Evolutionary conservation across 2,329 filamentous ascomycete genomes (phyloP), one percentile per base, ranked within the genome.

Genomic region (Ophiocordyceps camponoti-saundersi): DNA sequence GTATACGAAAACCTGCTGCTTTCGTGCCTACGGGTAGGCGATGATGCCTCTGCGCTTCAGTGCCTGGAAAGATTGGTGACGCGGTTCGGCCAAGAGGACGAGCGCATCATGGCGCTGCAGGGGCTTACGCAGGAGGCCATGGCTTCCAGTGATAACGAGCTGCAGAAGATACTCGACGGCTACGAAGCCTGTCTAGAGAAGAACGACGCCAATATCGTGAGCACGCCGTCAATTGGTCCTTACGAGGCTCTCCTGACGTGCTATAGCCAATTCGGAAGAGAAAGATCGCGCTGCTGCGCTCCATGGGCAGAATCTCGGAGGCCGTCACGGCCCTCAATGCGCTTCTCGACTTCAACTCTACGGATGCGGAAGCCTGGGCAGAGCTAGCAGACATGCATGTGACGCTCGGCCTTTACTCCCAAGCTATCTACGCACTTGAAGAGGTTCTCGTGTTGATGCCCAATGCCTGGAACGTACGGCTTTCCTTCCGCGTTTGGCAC

Each of bases 361-460:
- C 85, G 2, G 92, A 98, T 66, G 80, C 82, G 6, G 92, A 98
- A 67, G 81, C 85, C 11, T 98, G 92, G 92, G 78, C 86, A 46
- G 92, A 98, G 66, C 71, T 96, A 54, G 79, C 85, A 46, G 87
- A 95, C 59, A 66, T 95, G 50, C 96, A 98, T 64, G 72, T 88
- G 29, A 72, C 73, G 20, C 83, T 90, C 59, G 86, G 83, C 1
- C 65, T 90, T 55, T 87, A 84, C 58, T 67, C 80, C 15, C 90
- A 96, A 62, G 85, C 88, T 39, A 79, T 95, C 45, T 95, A 83
- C 62, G 82, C 87, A 50, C 67, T 95, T 42, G 92, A 98, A 62
- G 92, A 98, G 62, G 87, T 94, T 20, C 65, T 98, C 42, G 69
- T 96, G 46, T 71, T 94, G 48, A 77, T 79, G 46, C 90, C 92